Percentiles rank a stretch among this genome's conserved stretches.
phyloP scores from a whole-genome alignment of 352 stramenopile species.

The Peronospora tabacina region DNA sequence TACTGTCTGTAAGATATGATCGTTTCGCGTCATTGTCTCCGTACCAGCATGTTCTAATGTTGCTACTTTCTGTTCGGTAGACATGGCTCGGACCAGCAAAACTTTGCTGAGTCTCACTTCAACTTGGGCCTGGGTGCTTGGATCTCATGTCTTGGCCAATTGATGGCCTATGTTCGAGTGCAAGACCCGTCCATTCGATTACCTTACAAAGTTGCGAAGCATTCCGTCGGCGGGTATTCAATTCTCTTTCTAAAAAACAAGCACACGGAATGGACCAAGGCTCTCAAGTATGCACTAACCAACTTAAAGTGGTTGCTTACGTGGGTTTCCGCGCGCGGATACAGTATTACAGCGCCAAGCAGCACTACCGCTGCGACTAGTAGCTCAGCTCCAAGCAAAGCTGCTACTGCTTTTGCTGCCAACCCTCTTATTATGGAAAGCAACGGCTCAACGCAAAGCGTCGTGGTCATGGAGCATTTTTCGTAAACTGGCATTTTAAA shows the following conservation, averaged over 20 bases:
- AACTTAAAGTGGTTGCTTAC: constrained; percentile 83
- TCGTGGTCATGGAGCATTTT: constrained; percentile 31
- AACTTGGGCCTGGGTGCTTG: constrained; percentile 78
- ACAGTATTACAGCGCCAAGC: constrained; percentile 15
- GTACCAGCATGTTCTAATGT: constrained; percentile 6
- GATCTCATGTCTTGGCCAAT: constrained; percentile 66
- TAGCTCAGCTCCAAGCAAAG: constrained; percentile 8
- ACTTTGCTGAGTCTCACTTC: constrained; percentile 80
- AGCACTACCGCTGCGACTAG: not conserved
- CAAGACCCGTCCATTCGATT: constrained; percentile 54
- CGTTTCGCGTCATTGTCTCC: constrained; percentile 5
- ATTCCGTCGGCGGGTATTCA: constrained; percentile 59
- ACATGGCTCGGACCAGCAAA: constrained; percentile 77
- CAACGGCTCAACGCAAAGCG: constrained; percentile 13
- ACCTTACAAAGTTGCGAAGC: constrained; percentile 76
- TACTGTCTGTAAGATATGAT: constrained; percentile 58
- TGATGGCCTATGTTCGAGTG: constrained; percentile 47
- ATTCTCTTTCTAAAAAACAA: constrained; percentile 79
- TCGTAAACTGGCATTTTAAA: constrained; percentile 31
- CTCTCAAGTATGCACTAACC: constrained; percentile 76
- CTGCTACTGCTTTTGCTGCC: constrained; percentile 13
- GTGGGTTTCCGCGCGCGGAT: constrained; percentile 44
- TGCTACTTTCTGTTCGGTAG: constrained; percentile 33
- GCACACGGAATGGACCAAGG: constrained; percentile 80
- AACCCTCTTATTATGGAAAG: constrained; percentile 11